Evolutionary conservation across 2,329 filamentous ascomycete species (phyloP).

Genomic region (Gnomoniopsis smithogilvyi): DNA sequence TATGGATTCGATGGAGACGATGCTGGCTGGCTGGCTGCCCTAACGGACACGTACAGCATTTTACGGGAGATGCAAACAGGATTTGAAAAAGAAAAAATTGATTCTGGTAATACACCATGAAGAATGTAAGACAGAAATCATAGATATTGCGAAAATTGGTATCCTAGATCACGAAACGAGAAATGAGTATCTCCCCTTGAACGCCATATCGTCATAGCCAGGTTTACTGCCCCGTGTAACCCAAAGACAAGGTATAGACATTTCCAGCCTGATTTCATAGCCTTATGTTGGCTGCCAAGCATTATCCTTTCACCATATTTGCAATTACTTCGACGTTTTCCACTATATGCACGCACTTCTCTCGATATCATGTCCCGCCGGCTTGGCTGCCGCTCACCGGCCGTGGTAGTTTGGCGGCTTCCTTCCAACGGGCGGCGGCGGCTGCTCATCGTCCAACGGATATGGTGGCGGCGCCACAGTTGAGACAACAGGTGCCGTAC

Average conservation of each 20-base stretch:
- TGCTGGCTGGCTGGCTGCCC: neutral
- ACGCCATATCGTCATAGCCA: conserved; percentile 5
- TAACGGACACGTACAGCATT: neutral
- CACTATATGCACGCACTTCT: neutral
- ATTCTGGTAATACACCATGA: neutral
- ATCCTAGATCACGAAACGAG: conserved; percentile 11
- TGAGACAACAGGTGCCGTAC: conserved; percentile 10
- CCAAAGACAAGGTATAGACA: neutral
- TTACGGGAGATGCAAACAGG: too few species aligned
- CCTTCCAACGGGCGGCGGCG: conserved; percentile 77
- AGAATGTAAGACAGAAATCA: conserved; percentile 1
- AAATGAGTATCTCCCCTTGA: neutral
- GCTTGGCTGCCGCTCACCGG: conserved; percentile 33
- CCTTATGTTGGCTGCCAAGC: neutral
- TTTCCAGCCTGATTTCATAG: neutral
- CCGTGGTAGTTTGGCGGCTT: conserved; percentile 70
- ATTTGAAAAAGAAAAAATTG: neutral
- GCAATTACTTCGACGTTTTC: neutral
- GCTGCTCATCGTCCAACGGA: conserved; percentile 73
- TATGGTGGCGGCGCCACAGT: conserved; percentile 58
- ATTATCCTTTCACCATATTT: neutral
- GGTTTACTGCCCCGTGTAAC: neutral
- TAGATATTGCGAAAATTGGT: conserved; percentile 17
- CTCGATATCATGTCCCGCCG: neutral
- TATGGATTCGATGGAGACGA: neutral